phyloP scores from a whole-genome alignment of 1,284 basidiomycete genomes.

The Anthracocystis walkeri region DNA sequence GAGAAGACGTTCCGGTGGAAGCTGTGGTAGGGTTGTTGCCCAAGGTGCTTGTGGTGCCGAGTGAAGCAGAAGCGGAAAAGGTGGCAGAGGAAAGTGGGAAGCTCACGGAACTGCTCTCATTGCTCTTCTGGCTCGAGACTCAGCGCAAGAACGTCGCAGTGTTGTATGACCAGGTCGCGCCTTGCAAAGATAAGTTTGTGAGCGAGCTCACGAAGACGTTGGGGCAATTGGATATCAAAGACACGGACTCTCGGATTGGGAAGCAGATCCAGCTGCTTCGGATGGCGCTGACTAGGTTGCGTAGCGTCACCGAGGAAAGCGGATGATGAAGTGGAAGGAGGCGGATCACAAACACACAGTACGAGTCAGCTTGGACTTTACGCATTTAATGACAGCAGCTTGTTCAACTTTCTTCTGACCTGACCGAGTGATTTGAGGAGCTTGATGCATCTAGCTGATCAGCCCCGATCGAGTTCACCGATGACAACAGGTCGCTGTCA shows the following conservation, averaged over 20 bases:
- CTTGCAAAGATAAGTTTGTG: background rate
- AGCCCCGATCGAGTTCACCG: too few relatives aligned
- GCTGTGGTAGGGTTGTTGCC: constrained; percentile 13
- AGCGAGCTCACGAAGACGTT: background rate
- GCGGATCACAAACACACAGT: too few relatives aligned
- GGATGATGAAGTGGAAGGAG: too few relatives aligned
- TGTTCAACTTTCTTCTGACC: too few relatives aligned
- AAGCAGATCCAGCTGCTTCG: background rate
- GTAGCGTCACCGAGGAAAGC: background rate
- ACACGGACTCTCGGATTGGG: background rate
- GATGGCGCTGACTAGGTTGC: background rate
- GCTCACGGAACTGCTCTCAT: constrained; percentile 27
- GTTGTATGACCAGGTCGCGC: background rate
- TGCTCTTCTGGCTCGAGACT: constrained; percentile 29
- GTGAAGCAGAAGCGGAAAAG: background rate
- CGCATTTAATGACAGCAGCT: too few relatives aligned
- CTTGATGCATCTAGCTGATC: too few relatives aligned
- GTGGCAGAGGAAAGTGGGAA: constrained; percentile 21
- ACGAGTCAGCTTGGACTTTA: too few relatives aligned
- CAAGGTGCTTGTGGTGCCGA: constrained; percentile 8
- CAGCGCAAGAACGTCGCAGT: background rate
- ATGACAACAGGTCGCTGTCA: too few relatives aligned
- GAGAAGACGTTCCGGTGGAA: background rate
- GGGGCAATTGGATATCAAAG: background rate
- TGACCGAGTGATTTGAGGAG: too few relatives aligned